Percentiles rank a stretch among this genome's conserved stretches.
phyloP scores from a whole-genome alignment of 164 flowering plant genomes.

The Chimonanthus salicifolius region DNA sequence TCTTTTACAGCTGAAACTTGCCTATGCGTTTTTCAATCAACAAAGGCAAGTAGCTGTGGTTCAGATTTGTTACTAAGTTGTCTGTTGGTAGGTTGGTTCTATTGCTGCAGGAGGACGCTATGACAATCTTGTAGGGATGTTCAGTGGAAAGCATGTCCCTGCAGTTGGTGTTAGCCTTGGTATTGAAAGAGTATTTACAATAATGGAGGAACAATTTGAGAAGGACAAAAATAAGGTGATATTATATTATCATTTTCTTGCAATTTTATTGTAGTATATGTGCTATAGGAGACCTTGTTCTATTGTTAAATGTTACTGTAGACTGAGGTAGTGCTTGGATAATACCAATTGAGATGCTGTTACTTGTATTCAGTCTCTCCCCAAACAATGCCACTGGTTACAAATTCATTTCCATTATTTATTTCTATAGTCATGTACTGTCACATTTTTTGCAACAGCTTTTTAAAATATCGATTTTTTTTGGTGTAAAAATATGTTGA shows the following conservation, averaged over 20 bases:
- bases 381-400: no score
- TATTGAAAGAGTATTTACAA: constrained; percentile 84
- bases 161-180: constrained; percentile 96
- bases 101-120: constrained; percentile 98
- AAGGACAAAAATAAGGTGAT: constrained; percentile 58
- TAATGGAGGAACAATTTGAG: constrained; percentile 69
- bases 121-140: constrained; percentile 90
- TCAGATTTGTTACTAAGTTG: neutral
- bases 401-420: no score
- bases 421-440: no score
- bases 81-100: constrained; percentile 70
- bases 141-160: constrained; percentile 79
- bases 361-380: neutral
- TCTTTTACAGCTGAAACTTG: neutral
- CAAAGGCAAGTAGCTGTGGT: neutral
- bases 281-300: neutral
- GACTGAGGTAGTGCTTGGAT: neutral
- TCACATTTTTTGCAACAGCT: no score
- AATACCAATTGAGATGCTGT: neutral
- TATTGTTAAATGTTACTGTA: neutral
- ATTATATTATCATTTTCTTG: neutral
- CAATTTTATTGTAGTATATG: neutral
- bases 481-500: no score
- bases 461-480: no score
- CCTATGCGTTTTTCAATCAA: neutral